Evolutionary conservation across 2,329 filamentous ascomycete species (phyloP).

Genomic region (Phaeosphaeriaceae sp.): DNA sequence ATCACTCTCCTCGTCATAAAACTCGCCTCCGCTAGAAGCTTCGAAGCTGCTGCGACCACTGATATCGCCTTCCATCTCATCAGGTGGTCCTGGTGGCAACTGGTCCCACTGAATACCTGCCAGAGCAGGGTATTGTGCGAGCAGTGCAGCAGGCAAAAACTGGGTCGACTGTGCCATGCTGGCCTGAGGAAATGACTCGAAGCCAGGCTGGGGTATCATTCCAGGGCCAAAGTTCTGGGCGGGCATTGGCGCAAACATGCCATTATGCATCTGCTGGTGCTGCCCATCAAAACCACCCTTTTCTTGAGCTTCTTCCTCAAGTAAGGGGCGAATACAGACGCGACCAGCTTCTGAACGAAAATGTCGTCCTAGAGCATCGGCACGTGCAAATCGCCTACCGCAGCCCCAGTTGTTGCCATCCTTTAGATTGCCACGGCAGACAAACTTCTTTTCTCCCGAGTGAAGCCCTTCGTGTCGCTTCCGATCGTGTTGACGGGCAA

Average conservation of each 20-base stretch:
- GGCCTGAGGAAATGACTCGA: constrained; percentile 36
- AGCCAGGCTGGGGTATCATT: constrained; percentile 44
- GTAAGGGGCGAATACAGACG: constrained; percentile 94
- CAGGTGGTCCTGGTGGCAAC: constrained; percentile 67
- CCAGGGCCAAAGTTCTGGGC: constrained; percentile 40
- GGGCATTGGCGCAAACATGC: constrained; percentile 42
- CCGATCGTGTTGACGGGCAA: constrained; percentile 94
- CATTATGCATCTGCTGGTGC: constrained; percentile 65
- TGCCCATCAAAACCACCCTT: constrained; percentile 66
- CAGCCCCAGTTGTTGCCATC: constrained; percentile 88
- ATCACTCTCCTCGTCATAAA: constrained; percentile 73
- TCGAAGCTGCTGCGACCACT: constrained; percentile 83
- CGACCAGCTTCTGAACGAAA: constrained; percentile 95
- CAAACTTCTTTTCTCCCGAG: constrained; percentile 97
- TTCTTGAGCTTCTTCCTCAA: constrained; percentile 92
- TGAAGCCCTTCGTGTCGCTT: constrained; percentile 97
- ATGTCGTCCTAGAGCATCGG: constrained; percentile 91
- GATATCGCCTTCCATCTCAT: constrained; percentile 66
- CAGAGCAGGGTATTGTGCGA: constrained; percentile 93
- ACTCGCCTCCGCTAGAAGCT: constrained; percentile 69
- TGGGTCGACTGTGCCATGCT: constrained; percentile 39
- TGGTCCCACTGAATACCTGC: constrained; percentile 86
- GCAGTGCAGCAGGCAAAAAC: constrained; percentile 80
- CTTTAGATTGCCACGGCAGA: constrained; percentile 91
- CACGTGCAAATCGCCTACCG: constrained; percentile 88